Percentiles rank a stretch among this genome's conserved stretches.
phyloP scores from a whole-genome alignment of 176 grass and related monocot species.

The Urochloa ruziziensis region DNA sequence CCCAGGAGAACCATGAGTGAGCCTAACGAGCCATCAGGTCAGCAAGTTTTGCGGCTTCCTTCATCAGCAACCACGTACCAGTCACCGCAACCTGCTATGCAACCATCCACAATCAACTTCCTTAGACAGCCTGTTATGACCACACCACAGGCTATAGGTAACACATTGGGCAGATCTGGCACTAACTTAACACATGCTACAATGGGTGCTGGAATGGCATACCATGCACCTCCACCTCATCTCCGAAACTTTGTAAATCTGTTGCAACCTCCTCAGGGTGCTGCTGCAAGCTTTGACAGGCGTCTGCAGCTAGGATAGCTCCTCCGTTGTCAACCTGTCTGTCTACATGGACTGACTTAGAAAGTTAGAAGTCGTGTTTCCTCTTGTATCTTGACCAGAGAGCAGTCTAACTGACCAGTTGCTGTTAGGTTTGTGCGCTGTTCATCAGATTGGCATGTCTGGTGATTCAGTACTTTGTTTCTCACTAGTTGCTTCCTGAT shows the following conservation, averaged over 20 bases:
- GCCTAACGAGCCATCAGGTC: not conserved
- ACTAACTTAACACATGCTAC: slow-evolving; percentile 2
- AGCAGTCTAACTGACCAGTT: not conserved
- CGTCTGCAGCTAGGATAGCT: not conserved
- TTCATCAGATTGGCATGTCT: not conserved
- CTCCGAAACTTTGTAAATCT: not conserved
- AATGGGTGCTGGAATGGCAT: not conserved
- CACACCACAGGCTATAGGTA: not conserved
- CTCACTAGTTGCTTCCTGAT: not conserved
- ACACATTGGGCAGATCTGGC: not conserved
- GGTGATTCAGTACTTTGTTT: not conserved
- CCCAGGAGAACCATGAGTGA: not conserved
- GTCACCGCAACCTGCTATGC: not conserved
- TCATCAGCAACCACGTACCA: slow-evolving; percentile 16
- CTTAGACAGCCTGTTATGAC: not conserved
- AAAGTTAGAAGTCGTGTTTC: not conserved
- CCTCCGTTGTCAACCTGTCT: not conserved
- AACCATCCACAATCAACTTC: slow-evolving; percentile 4
- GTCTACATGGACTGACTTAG: not conserved
- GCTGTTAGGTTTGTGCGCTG: not conserved
- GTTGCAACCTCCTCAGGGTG: not conserved
- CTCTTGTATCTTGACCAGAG: not conserved
- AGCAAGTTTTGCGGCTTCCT: not conserved
- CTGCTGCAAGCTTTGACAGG: not conserved
- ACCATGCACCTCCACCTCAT: slow-evolving; percentile 2